Conservation (phyloP, 768 basidiomycete genomes). For the Boletus huronensis region DNA sequence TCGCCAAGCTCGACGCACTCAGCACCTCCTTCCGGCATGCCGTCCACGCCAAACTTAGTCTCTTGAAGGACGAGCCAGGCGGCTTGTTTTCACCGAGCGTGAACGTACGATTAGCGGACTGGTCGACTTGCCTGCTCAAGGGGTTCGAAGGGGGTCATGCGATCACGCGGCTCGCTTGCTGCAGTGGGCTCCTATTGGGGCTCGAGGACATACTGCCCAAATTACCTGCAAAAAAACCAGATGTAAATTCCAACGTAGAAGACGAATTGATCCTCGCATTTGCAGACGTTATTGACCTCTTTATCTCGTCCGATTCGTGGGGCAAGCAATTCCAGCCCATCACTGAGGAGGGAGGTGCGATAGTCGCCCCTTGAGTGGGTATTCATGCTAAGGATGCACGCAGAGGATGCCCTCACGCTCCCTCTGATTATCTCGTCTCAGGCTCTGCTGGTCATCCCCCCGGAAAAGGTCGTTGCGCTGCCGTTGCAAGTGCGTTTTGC, state of each 20-base stretch:
- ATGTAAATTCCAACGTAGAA: slow-evolving; percentile 47
- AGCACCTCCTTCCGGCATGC: slow-evolving; percentile 30
- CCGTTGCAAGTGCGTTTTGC: slow-evolving; percentile 47
- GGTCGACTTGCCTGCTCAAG: slow-evolving; percentile 49
- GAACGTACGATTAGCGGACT: slow-evolving; percentile 43
- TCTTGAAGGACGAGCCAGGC: slow-evolving; percentile 28
- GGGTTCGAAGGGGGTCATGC: slow-evolving; percentile 68
- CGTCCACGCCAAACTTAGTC: slow-evolving; percentile 25
- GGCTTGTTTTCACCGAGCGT: slow-evolving; percentile 34
- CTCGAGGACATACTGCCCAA: slow-evolving; percentile 48
- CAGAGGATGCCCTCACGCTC: slow-evolving; percentile 42
- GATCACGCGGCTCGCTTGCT: slow-evolving; percentile 57
- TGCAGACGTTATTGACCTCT: slow-evolving; percentile 70
- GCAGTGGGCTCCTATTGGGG: slow-evolving; percentile 62
- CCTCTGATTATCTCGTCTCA: slow-evolving; percentile 58
- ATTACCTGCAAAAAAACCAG: slow-evolving; percentile 28
- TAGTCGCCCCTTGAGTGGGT: not conserved
- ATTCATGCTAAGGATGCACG: slow-evolving; percentile 7
- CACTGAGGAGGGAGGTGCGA: slow-evolving; percentile 41
- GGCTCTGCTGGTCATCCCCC: slow-evolving; percentile 52
- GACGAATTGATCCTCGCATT: slow-evolving; percentile 65
- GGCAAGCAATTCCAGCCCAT: slow-evolving; percentile 65
- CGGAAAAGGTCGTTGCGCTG: slow-evolving; percentile 54
- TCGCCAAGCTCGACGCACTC: slow-evolving; percentile 28
- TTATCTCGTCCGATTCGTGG: slow-evolving; percentile 48